A percentile compares a stretch with the other conserved stretches of the same genome.
phyloP scores from a whole-genome alignment of 2,329 filamentous ascomycete genomes.

The Corniculantispora saksenae region DNA sequence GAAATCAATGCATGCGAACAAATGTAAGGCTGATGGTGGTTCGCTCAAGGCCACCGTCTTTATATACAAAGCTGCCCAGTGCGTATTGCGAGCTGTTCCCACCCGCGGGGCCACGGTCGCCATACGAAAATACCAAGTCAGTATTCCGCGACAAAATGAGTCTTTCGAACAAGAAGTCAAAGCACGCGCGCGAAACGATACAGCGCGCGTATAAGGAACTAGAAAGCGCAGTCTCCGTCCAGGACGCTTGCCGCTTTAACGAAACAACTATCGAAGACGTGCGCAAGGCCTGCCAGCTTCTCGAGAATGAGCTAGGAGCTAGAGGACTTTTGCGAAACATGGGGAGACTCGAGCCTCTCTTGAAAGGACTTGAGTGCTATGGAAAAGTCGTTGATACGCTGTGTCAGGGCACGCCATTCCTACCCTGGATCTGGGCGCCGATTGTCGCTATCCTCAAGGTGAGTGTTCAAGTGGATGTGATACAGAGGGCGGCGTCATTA shows the following conservation, averaged over 20 bases:
- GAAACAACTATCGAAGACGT: constrained; percentile 39
- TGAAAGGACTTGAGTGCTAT: constrained; percentile 44
- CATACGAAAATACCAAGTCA: neutral
- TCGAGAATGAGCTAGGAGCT: constrained; percentile 42
- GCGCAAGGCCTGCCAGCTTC: constrained; percentile 33
- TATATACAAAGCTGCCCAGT: neutral
- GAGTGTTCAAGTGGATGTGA: neutral
- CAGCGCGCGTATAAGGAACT: neutral
- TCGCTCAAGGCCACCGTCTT: neutral
- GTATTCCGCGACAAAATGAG: neutral
- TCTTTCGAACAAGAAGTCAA: neutral
- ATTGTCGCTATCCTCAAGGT: constrained; percentile 37
- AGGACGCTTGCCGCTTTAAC: neutral
- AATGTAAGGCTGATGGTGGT: neutral
- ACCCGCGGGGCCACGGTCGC: too few relatives aligned
- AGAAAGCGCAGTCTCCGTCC: neutral
- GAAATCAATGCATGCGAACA: neutral
- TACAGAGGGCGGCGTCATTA: neutral
- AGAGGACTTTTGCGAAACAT: constrained; percentile 44
- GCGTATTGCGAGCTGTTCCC: neutral
- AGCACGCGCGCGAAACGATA: neutral
- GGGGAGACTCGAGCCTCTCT: constrained; percentile 42
- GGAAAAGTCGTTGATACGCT: constrained; percentile 42
- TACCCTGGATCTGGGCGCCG: constrained; percentile 50
- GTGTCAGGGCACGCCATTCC: constrained; percentile 48